Evolutionary conservation across 1,139 yeast species (phyloP).

Genomic region (Diutina rugosa): DNA sequence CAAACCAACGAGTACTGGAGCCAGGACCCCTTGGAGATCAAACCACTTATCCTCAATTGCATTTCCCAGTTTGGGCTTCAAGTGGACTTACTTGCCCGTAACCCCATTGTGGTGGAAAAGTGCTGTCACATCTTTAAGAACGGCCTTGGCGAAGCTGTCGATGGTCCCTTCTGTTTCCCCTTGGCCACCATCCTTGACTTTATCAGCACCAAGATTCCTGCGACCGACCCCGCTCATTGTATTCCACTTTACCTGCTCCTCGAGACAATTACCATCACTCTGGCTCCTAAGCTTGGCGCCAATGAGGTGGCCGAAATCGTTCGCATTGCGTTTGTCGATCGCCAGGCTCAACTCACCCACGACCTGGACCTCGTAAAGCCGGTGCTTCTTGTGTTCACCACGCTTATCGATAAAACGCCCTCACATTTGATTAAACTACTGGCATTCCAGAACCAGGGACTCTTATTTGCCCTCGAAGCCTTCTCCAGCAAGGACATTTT

Average conservation of each 20-base stretch:
- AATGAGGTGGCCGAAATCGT: constrained; percentile 18
- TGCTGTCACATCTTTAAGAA: background rate
- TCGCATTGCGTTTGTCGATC: constrained; percentile 16
- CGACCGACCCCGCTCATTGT: background rate
- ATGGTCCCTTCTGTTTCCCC: constrained; percentile 50
- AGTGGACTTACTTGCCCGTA: background rate
- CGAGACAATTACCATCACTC: background rate
- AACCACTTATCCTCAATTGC: background rate
- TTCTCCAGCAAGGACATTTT: constrained; percentile 50
- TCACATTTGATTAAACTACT: constrained; percentile 18
- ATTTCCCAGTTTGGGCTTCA: background rate
- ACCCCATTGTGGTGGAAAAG: background rate
- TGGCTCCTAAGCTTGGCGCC: constrained; percentile 9
- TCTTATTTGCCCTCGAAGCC: constrained; percentile 31
- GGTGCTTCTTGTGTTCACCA: constrained; percentile 26
- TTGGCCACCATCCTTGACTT: constrained; percentile 30
- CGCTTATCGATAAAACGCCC: constrained; percentile 40
- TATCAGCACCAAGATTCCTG: constrained; percentile 19
- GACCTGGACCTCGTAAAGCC: constrained; percentile 45
- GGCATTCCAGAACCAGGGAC: constrained; percentile 18
- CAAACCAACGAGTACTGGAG: background rate
- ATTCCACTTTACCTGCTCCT: background rate
- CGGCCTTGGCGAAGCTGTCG: constrained; percentile 7
- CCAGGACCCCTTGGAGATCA: background rate
- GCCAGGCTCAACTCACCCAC: constrained; percentile 20